Conservation (phyloP, 306 rosid species). For the Prunus mume region DNA sequence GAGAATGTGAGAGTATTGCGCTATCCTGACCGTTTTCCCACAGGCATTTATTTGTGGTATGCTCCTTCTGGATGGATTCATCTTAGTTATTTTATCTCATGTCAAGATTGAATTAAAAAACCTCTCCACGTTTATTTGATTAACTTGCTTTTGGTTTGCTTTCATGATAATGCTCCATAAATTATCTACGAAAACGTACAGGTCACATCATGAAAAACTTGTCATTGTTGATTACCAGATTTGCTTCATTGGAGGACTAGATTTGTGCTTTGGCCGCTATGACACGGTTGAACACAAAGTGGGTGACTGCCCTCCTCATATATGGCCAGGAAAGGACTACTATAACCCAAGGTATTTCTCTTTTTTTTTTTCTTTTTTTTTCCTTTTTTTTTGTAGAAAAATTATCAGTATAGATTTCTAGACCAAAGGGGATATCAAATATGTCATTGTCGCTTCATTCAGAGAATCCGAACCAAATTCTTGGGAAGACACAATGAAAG, state of each 20-base stretch:
- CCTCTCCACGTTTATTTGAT: neutral
- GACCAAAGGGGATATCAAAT: neutral
- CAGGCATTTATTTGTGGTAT: slow-evolving; percentile 46
- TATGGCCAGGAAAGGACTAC: slow-evolving; percentile 56
- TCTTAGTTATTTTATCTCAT: neutral
- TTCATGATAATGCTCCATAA: neutral
- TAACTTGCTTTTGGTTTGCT: neutral
- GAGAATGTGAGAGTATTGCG: slow-evolving; percentile 44
- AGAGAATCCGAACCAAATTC: slow-evolving; percentile 65
- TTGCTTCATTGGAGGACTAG: slow-evolving; percentile 51
- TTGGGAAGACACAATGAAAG: slow-evolving; percentile 48
- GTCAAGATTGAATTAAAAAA: neutral
- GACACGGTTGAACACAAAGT: slow-evolving; percentile 48
- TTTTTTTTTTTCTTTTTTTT: neutral
- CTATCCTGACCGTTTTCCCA: slow-evolving; percentile 45
- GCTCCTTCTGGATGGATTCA: slow-evolving; percentile 3
- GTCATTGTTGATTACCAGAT: slow-evolving; percentile 45
- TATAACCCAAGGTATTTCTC: slow-evolving; percentile 47
- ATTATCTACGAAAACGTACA: slow-evolving; percentile 16
- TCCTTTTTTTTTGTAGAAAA: neutral
- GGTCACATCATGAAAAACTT: slow-evolving; percentile 59
- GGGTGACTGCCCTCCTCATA: slow-evolving; percentile 40
- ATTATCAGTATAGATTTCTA: neutral
- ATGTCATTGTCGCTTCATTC: neutral
- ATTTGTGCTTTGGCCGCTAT: slow-evolving; percentile 51